Evolutionary conservation across 768 basidiomycete genomes (phyloP).

Genomic region (Amanita pallidorosea): DNA sequence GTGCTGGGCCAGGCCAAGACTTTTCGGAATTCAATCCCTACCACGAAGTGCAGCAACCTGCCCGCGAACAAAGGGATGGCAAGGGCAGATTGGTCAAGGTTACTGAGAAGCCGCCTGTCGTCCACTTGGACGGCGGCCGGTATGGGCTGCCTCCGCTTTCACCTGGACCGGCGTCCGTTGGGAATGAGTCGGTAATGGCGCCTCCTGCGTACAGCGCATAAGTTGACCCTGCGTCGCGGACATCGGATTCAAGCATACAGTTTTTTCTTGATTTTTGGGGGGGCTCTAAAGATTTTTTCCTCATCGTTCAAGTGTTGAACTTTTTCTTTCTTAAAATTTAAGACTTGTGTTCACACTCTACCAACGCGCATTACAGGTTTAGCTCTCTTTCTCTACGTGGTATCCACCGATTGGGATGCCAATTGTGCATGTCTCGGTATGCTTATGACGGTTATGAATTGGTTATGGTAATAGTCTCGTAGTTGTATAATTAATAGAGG

Average conservation of each 20-base stretch:
- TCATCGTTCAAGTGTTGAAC: background rate
- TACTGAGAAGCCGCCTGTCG: slow-evolving; percentile 22
- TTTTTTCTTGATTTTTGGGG: background rate
- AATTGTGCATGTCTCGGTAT: background rate
- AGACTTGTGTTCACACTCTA: too few species aligned
- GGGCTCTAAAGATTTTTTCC: background rate
- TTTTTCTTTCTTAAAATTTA: background rate
- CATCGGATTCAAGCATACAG: background rate
- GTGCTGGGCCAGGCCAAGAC: background rate
- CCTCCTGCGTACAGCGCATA: slow-evolving; percentile 5
- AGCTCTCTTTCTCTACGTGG: background rate
- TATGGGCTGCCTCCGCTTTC: slow-evolving; percentile 11
- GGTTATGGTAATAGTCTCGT: background rate
- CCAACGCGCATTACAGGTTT: too few species aligned
- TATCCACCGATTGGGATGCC: background rate
- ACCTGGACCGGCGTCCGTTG: background rate
- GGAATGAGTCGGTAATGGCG: background rate
- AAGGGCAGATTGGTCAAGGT: slow-evolving; percentile 18
- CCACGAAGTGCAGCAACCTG: slow-evolving; percentile 2
- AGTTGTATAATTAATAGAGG: background rate
- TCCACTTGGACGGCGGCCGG: slow-evolving; percentile 29
- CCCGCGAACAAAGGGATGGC: slow-evolving; percentile 14
- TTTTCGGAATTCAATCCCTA: background rate
- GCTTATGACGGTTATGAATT: background rate
- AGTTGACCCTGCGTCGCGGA: background rate